Percentiles rank a stretch among this genome's conserved stretches.
Conservation (phyloP, 2,329 filamentous ascomycete species). For the Phyllosticta citribraziliensis region DNA sequence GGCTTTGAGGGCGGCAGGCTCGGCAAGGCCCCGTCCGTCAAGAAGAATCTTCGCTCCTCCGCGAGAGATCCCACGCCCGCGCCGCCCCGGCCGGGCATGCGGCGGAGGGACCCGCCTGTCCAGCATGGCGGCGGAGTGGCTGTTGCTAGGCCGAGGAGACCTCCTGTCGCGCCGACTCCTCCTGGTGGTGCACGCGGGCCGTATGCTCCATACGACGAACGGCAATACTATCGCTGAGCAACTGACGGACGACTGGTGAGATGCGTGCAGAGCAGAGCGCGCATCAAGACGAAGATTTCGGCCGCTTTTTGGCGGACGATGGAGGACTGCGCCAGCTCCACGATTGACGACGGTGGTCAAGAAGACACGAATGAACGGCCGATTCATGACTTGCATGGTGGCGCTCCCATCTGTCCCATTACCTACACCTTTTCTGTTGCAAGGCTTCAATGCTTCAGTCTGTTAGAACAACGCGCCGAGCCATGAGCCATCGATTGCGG, state of each 20-base stretch:
- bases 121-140: constrained; percentile 14
- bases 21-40: constrained; percentile 18
- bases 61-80: constrained; percentile 21
- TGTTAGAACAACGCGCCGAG: too few relatives aligned
- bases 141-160: constrained; percentile 17
- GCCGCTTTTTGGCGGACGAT: neutral
- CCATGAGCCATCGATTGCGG: too few relatives aligned
- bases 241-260: constrained; percentile 13
- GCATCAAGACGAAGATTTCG: neutral
- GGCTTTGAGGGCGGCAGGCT: constrained; percentile 19
- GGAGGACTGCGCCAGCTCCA: neutral
- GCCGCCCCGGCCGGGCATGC: constrained; percentile 10
- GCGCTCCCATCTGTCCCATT: too few relatives aligned
- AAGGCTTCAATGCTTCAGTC: too few relatives aligned
- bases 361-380: neutral
- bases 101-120: constrained; percentile 13
- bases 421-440: too few relatives aligned
- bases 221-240: constrained; percentile 1
- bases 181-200: constrained; percentile 14
- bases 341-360: neutral
- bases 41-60: constrained; percentile 22
- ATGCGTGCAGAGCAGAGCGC: neutral
- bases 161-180: constrained; percentile 26
- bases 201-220: constrained; percentile 4
- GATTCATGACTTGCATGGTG: neutral